Evolutionary conservation across 495 filamentous ascomycete genomes (phyloP).

Genomic region (Aspergillus indologenus): DNA sequence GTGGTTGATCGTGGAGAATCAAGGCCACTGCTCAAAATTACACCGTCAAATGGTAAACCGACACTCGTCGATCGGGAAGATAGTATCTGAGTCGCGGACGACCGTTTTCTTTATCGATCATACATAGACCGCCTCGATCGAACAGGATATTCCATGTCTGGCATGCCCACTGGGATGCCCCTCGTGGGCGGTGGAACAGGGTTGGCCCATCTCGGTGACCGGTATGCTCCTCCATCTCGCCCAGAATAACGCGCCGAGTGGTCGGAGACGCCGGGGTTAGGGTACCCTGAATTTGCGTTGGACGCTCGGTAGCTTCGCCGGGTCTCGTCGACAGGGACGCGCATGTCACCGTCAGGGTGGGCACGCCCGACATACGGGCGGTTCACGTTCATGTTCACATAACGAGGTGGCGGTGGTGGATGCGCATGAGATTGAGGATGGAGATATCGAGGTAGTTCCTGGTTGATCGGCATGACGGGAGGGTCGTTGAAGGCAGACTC

Average conservation of each 20-base stretch:
- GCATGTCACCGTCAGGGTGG: constrained; percentile 12
- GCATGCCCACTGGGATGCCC: constrained; percentile 8
- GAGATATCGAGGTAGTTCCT: constrained; percentile 25
- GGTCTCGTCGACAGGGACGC: constrained; percentile 10
- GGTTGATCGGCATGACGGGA: constrained; percentile 22
- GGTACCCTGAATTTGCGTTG: constrained; percentile 6
- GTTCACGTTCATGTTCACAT: constrained; percentile 14
- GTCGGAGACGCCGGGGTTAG: not conserved
- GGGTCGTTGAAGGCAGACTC: constrained; percentile 32
- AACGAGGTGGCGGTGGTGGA: constrained; percentile 15
- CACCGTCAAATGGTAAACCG: no score
- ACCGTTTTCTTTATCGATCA: constrained; percentile 7
- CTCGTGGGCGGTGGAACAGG: constrained; percentile 4
- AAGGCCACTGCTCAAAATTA: no score
- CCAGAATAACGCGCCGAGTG: not conserved
- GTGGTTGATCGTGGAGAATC: no score
- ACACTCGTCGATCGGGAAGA: no score
- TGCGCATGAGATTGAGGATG: constrained; percentile 13
- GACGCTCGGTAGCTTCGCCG: constrained; percentile 11
- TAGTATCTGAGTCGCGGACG: no score
- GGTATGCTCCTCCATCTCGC: not conserved
- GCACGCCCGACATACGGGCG: constrained; percentile 15
- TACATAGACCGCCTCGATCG: constrained; percentile 15
- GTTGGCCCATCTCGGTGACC: constrained; percentile 1
- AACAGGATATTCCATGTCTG: constrained; percentile 11